Base-by-base conservation (phyloP, 495 filamentous ascomycete genomes). In the Talaromyces wortmannii region DNA sequence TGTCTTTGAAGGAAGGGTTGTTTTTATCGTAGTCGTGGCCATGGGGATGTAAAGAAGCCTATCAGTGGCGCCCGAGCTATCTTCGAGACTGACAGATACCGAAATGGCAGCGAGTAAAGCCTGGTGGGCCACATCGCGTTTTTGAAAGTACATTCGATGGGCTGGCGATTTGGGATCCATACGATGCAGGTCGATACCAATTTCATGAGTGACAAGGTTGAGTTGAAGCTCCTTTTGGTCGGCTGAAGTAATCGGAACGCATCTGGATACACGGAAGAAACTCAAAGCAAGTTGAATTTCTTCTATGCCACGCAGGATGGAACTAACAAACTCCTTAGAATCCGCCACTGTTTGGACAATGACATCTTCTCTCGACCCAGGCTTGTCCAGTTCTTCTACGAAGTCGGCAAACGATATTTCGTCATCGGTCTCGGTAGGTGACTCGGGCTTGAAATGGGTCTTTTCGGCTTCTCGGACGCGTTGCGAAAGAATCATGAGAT, bases 71-170 rank as follows among this genome's bases (percentile, higher is more conserved):
- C 87, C 88, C 13, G 84, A 79, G 29, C 90, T 89, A 69, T 97
- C 90, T 62, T 96, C 91, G 45, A 99, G 75, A 55, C 90, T 94
- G 54, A 97, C 78, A 2, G 92, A 92, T 36, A 97, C 86, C 5
- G 94, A 95, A 17, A 97, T 86, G 5, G 90, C 94, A 15, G 94
- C 91, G 31, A 95, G 78, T 45, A 99, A 78, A 18, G 94, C 94
- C 76, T 99, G 92, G 65, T 99, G 94, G 16, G 94, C 94, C 59
- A 97, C 82, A 61, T 97, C 95, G 52, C 87, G 84, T 10, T 87
- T 84, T 12, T 91, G 91, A 67, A 99, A 99, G 72, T 99, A 99
- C 94, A 99, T 99, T 52, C 92, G 87, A 79, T 99, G 94, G 3
- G 91, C 92, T 0, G 94, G 91, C 40, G 90, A 95, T 61, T 88